Conservation (phyloP, 805 yeast genomes). For the Candida montana region DNA sequence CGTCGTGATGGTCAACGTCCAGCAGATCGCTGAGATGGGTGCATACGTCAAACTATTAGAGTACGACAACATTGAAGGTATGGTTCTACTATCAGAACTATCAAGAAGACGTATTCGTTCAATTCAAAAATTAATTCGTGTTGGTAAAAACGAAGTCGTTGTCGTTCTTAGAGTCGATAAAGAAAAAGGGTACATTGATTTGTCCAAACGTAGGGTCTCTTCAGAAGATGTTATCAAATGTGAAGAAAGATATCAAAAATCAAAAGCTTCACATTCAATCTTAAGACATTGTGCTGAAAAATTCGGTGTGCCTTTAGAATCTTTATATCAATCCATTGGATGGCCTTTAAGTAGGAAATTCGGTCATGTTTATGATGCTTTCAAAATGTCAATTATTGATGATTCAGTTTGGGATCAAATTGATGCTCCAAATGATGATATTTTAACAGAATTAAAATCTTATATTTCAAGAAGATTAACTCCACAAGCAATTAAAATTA, state of each 20-base stretch:
- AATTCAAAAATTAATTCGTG: constrained; percentile 94
- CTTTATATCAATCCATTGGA: constrained; percentile 80
- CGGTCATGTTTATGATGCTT: constrained; percentile 97
- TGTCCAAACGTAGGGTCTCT: constrained; percentile 96
- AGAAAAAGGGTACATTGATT: constrained; percentile 96
- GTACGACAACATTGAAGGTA: constrained; percentile 97
- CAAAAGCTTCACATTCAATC: constrained; percentile 97
- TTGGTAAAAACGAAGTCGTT: constrained; percentile 97
- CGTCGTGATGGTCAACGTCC: constrained; percentile 98
- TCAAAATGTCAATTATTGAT: constrained; percentile 92
- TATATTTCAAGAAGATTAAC: constrained; percentile 92
- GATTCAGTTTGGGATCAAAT: constrained; percentile 77
- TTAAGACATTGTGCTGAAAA: constrained; percentile 98
- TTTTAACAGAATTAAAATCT: constrained; percentile 76
- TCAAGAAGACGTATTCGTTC: constrained; percentile 98
- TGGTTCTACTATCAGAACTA: constrained; percentile 92
- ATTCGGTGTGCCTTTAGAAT: constrained; percentile 81
- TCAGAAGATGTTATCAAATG: constrained; percentile 95
- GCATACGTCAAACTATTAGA: constrained; percentile 95
- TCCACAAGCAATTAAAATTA: constrained; percentile 95
- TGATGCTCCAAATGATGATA: constrained; percentile 62
- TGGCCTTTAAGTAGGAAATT: constrained; percentile 96
- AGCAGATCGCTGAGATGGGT: constrained; percentile 98
- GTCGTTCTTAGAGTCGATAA: constrained; percentile 97
- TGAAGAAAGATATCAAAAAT: constrained; percentile 95